Evolutionary conservation across 148 eudicot genomes (phyloP).

Genomic region (Gaultheria prostrata): DNA sequence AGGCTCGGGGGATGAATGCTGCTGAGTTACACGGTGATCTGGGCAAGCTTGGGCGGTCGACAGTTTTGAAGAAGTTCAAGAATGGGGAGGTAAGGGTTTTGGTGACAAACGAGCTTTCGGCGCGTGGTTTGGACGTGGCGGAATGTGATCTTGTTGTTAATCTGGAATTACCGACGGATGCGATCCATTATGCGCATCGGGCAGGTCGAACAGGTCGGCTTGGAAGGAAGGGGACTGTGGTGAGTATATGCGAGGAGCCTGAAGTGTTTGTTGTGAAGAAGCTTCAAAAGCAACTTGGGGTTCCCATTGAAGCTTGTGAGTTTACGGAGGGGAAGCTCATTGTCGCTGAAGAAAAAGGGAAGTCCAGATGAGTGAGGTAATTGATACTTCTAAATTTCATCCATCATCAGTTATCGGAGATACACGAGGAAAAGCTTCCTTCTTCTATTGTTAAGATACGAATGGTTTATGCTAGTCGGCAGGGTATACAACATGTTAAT

Average conservation of each 20-base stretch:
- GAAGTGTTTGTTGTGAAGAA: slow-evolving; percentile 87
- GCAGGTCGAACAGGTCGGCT: slow-evolving; percentile 96
- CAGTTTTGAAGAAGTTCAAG: slow-evolving; percentile 75
- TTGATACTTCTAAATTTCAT: background rate
- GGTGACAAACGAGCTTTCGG: slow-evolving; percentile 90
- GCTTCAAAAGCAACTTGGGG: slow-evolving; percentile 80
- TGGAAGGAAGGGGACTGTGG: slow-evolving; percentile 82
- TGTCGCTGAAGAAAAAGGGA: slow-evolving; percentile 41
- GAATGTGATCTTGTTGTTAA: slow-evolving; percentile 98
- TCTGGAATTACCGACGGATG: slow-evolving; percentile 82
- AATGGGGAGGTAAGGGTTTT: slow-evolving; percentile 72
- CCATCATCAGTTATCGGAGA: background rate
- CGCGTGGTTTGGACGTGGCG: slow-evolving; percentile 84
- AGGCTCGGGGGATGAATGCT: slow-evolving; percentile 83
- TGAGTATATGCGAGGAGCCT: slow-evolving; percentile 73
- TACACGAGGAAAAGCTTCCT: background rate
- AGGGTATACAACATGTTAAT: background rate
- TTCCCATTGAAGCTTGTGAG: slow-evolving; percentile 62
- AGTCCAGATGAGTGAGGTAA: slow-evolving; percentile 13
- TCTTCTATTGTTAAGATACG: background rate
- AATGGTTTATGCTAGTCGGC: slow-evolving; percentile 6
- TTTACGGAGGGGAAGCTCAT: slow-evolving; percentile 72
- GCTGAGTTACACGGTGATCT: slow-evolving; percentile 91
- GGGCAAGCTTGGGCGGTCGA: slow-evolving; percentile 72
- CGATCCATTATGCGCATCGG: slow-evolving; percentile 86